A percentile compares a stretch with the other conserved stretches of the same genome.
Evolutionary conservation across 306 rosid species (phyloP).

Genomic region (Leucaena leucocephala): DNA sequence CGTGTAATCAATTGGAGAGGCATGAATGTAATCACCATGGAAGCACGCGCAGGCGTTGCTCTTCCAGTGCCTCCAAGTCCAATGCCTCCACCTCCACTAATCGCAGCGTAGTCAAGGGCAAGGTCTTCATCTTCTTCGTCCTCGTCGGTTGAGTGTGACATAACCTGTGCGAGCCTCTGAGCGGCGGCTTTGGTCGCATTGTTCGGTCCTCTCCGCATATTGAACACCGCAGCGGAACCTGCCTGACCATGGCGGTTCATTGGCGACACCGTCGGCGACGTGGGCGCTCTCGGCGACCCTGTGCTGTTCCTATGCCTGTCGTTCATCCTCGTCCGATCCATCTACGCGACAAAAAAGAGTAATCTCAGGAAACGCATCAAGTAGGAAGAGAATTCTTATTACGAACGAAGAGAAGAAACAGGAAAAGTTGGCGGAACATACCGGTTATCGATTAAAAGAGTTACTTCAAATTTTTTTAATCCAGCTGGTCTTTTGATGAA

Average conservation of each 20-base stretch:
- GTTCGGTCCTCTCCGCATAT: constrained; percentile 65
- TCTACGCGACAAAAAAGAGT: constrained; percentile 17
- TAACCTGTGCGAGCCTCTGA: constrained; percentile 94
- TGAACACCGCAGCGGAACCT: constrained; percentile 53
- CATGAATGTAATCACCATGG: constrained; percentile 47
- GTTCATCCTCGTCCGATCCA: constrained; percentile 64
- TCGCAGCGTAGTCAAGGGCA: constrained; percentile 50
- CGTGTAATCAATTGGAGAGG: neutral
- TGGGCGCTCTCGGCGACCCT: constrained; percentile 52
- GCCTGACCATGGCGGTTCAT: constrained; percentile 55
- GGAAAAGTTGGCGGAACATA: neutral
- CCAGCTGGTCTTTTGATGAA: neutral
- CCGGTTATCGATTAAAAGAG: neutral
- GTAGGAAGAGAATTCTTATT: neutral
- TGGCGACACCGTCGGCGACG: constrained; percentile 57
- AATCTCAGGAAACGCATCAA: neutral
- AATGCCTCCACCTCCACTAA: constrained; percentile 60
- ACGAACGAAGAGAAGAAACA: neutral
- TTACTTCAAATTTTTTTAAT: neutral
- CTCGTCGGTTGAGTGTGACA: constrained; percentile 62
- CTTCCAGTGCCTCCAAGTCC: constrained; percentile 75
- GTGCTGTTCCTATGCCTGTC: constrained; percentile 64
- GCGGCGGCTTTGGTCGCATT: constrained; percentile 86
- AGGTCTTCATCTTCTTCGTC: constrained; percentile 74
- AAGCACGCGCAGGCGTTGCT: constrained; percentile 62